Percentiles rank a stretch among this genome's conserved stretches.
Evolutionary conservation across 2,329 filamentous ascomycete species (phyloP).

Genomic region (Emmonsiellopsis sp.): DNA sequence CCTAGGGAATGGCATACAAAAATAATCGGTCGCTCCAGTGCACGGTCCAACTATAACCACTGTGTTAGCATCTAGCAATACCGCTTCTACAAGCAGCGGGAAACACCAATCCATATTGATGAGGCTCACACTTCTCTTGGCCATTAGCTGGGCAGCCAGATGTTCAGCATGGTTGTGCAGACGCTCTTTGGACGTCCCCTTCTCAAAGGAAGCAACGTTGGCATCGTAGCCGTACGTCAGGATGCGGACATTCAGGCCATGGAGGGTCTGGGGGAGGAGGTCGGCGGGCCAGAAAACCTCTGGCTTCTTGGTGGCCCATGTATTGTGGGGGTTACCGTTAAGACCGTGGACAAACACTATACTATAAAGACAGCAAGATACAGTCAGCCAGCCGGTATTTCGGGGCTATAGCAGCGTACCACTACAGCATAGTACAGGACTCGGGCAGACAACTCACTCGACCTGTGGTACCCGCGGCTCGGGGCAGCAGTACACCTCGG

Average conservation of each 20-base stretch:
- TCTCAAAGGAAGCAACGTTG: slow-evolving; percentile 44
- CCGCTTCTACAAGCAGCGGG: slow-evolving; percentile 1
- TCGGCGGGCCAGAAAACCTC: slow-evolving; percentile 61
- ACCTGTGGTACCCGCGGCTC: slow-evolving; percentile 23
- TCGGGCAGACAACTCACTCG: slow-evolving; percentile 18
- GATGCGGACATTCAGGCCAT: slow-evolving; percentile 50
- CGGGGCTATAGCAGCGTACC: neutral
- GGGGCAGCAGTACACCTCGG: slow-evolving; percentile 30
- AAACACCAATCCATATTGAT: neutral
- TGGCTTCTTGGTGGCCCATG: slow-evolving; percentile 49
- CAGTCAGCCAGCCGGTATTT: neutral
- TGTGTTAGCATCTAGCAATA: neutral
- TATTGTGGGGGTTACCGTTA: slow-evolving; percentile 56
- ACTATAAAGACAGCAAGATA: slow-evolving; percentile 9
- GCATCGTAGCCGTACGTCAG: slow-evolving; percentile 69
- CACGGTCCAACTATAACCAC: slow-evolving; percentile 30
- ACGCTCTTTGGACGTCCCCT: slow-evolving; percentile 52
- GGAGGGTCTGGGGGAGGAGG: slow-evolving; percentile 53
- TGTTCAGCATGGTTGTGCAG: slow-evolving; percentile 64
- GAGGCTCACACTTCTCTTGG: slow-evolving; percentile 47
- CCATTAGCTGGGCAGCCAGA: slow-evolving; percentile 52
- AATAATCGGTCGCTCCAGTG: slow-evolving; percentile 57
- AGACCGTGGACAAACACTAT: slow-evolving; percentile 63
- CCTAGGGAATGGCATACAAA: slow-evolving; percentile 68
- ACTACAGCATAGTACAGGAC: neutral